Evolutionary conservation across 108 stramenopile species (phyloP), one percentile per base, ranked within the genome.

Genomic region (Mediolabrus comicus): DNA sequence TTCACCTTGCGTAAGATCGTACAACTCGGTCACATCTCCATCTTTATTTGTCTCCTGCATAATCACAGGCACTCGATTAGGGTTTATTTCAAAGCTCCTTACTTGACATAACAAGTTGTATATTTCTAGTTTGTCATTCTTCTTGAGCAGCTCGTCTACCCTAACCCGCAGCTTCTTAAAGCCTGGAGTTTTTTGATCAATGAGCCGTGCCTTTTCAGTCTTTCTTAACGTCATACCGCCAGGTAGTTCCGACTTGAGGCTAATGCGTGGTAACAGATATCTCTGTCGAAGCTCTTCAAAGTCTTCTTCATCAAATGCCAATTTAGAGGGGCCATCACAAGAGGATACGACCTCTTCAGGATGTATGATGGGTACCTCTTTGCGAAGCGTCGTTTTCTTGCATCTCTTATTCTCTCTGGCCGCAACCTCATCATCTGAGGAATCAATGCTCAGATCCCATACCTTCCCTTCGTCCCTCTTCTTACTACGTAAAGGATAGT

Each of bases 101-200:
- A 75, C 26, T 52, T 67, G 65, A 38, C 49, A 60, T 26, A 75
- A 62, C 24, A 75, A 10, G 59, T 46, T 43, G 34, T 75, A 75
- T 3, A 75, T 39, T 30, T 57, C 74, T 17, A 25, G 53, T 29
- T 31, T 46, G 6, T 67, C 17, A 16, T 43, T 8, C 53, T 61
- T 62, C 25, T 55, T 67, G 12, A 32, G 7, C 36, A 67, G 11
- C 26, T 25, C 52, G 24, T 75, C 74, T 35, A 75, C 38, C 26
- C 54, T 75, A 0, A 32, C 4, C 17, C 49, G 54, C 27, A 75
- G 38, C 59, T 29, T 52, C 27, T 66, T 58, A 49, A 41, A 67
- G 19, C 22, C 63, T 1, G 46, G 31, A 14, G 64, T 74, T 10
- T 64, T 57, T 31, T 35, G 43, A 28, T 75, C 65, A 25, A 75